Percentiles rank a stretch among this genome's conserved stretches.
phyloP scores from a whole-genome alignment of 2,329 filamentous ascomycete genomes.

The Tolypocladium sp. region DNA sequence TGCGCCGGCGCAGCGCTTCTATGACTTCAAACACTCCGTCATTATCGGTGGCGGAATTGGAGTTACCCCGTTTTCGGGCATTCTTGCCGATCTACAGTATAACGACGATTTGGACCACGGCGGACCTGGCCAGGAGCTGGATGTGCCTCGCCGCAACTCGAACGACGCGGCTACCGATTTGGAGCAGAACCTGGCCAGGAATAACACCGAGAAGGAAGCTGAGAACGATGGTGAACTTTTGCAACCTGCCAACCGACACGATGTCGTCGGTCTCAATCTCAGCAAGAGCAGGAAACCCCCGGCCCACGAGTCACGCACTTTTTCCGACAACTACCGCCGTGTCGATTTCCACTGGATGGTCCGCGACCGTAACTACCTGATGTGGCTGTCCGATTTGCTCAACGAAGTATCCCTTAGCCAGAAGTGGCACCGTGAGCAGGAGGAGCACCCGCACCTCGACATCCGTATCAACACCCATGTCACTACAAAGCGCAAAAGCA shows the following conservation, averaged over 20 bases:
- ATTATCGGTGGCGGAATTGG: conserved; percentile 49
- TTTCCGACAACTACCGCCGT: conserved; percentile 30
- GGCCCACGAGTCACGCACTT: neutral
- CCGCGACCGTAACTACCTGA: conserved; percentile 43
- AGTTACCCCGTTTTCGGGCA: conserved; percentile 48
- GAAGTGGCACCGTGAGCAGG: conserved; percentile 25
- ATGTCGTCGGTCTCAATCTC: too few species aligned
- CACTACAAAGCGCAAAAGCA: conserved; percentile 42
- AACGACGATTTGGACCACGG: conserved; percentile 29
- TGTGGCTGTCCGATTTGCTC: conserved; percentile 48
- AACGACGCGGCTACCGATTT: too few species aligned
- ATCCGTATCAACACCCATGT: conserved; percentile 48
- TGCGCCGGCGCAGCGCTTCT: conserved; percentile 48
- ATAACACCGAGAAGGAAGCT: too few species aligned
- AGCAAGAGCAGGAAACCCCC: too few species aligned
- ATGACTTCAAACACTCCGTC: conserved; percentile 46
- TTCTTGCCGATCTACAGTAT: conserved; percentile 44
- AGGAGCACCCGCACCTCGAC: conserved; percentile 32
- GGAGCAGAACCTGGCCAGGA: too few species aligned
- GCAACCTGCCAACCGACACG: too few species aligned
- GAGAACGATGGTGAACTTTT: too few species aligned
- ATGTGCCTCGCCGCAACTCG: neutral
- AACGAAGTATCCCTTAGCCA: conserved; percentile 34
- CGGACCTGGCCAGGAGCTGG: conserved; percentile 7
- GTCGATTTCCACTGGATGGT: conserved; percentile 55